Base-by-base conservation (phyloP, 164 flowering plant species). In the Stephania yunnanensis region DNA sequence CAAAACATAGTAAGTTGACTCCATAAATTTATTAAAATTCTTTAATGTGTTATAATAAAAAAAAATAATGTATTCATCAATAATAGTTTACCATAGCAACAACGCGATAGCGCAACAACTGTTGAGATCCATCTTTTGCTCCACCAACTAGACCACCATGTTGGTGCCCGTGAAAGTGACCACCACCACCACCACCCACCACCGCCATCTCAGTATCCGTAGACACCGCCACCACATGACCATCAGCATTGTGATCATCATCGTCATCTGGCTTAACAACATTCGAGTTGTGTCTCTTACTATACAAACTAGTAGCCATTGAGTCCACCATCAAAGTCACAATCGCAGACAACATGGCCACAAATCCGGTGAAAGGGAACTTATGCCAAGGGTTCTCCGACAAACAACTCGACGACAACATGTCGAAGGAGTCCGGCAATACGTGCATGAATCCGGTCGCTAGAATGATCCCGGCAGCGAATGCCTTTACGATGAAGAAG, bases 381-480 rank as follows among this genome's bases (percentile, higher is more conserved):
- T 80, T 80, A 46, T 74, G 77, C 83, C 85, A 83, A 6, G 85
- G 85, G n/a, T 77, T 71, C 3, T 76, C 78, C 1, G 78, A 46
- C 80, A 83, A 48, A 71, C 83, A 83, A 36, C 29, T 61, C 2
- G 85, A 80, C 29, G 70, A 66, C 58, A 80, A 68, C 73, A 72
- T 64, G 42, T 80, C 79, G 30, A 83, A 83, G 0, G 85, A 78
- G 53, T 83, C 85, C 0, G 83, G 85, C 71, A 83, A 55, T 0
- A 83, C 82, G 29, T 83, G 85, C 83, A 83, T 78, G 66, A 78
- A 78, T 13, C 84, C 84, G 0, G 84, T 82, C 1, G 80, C 83
- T 0, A 83, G 81, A 22, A 83, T 83, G 45, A 83, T 74, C 19
- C 85, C 85, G 0, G 81, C 79, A 0, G 85, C 82, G 50, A 83